These are phyloP conservation scores for Cucumis hystrix DNA, from an alignment of 306 rosid species.

Conservation along the genomic window DNA sequence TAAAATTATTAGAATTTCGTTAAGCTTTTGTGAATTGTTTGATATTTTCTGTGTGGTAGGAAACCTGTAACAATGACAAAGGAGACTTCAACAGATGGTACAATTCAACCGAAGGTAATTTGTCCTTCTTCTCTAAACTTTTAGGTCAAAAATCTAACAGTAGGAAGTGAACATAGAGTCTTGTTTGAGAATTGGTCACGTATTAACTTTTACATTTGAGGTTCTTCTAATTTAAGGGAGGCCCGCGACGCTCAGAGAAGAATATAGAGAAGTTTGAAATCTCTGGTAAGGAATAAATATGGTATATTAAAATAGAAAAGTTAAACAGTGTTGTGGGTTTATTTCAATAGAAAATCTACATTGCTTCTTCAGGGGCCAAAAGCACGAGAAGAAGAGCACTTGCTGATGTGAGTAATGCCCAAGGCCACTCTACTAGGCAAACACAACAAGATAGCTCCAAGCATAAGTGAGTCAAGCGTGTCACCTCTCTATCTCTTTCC, in stretches of 20 bases:
- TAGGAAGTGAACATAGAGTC: not conserved
- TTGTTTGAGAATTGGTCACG: not conserved
- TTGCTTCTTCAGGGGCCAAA: conserved; percentile 26
- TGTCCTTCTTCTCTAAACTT: not conserved
- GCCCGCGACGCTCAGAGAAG: conserved; percentile 28
- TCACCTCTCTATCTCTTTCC: not conserved
- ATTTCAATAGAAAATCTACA: not conserved
- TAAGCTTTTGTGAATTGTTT: not conserved
- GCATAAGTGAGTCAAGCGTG: conserved; percentile 42
- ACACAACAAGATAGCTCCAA: conserved; percentile 24
- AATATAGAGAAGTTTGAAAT: conserved; percentile 21
- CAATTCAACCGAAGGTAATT: conserved; percentile 36
- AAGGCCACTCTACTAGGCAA: conserved; percentile 25
- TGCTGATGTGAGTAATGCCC: conserved; percentile 66
- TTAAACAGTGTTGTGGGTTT: not conserved
- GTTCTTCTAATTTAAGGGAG: conserved; percentile 29
- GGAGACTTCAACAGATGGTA: conserved; percentile 14
- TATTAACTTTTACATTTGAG: conserved; percentile 7
- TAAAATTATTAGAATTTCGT: not conserved
- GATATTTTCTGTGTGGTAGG: conserved; percentile 22
- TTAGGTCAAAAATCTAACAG: not conserved
- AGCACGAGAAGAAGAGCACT: conserved; percentile 44
- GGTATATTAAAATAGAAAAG: not conserved
- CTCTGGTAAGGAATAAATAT: conserved; percentile 30
- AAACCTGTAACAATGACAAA: conserved; percentile 20